A percentile compares a stretch with the other conserved stretches of the same genome.
Evolutionary conservation across 2,329 filamentous ascomycete species (phyloP).

Genomic region (Lasiodiplodia sp.): DNA sequence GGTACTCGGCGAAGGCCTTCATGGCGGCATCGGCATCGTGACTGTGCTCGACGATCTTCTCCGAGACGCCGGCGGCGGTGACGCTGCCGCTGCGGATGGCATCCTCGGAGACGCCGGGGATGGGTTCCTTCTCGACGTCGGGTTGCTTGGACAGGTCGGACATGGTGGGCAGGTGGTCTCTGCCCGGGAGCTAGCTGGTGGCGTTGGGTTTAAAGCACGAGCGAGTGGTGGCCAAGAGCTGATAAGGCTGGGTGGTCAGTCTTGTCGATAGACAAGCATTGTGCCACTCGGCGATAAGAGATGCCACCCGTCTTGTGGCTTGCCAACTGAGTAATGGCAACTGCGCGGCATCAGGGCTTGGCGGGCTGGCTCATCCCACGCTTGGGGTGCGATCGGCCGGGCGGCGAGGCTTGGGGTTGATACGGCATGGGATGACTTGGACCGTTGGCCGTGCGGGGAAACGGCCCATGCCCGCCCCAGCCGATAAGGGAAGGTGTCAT

Average conservation of each 20-base stretch:
- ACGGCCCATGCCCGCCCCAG: background rate
- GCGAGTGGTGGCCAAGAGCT: background rate
- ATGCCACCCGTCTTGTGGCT: background rate
- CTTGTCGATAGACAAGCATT: conserved; percentile 15
- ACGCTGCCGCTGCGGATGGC: conserved; percentile 12
- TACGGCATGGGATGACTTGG: background rate
- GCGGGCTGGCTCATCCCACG: background rate
- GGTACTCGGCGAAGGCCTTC: conserved; percentile 60
- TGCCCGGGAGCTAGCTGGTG: background rate
- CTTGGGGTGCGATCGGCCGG: conserved; percentile 7
- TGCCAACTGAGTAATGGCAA: conserved; percentile 2
- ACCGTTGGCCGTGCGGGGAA: conserved; percentile 12
- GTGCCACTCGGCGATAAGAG: conserved; percentile 22
- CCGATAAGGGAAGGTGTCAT: conserved; percentile 12
- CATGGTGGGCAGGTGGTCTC: conserved; percentile 5
- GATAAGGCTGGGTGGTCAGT: background rate
- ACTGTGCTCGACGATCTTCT: conserved; percentile 50
- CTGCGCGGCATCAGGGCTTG: background rate
- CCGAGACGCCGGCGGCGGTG: conserved; percentile 5
- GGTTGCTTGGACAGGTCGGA: conserved; percentile 11
- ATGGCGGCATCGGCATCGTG: conserved; percentile 68
- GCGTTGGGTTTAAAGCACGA: background rate
- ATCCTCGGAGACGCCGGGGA: conserved; percentile 14
- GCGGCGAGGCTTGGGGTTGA: background rate
- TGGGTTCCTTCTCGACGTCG: conserved; percentile 26